Base-by-base conservation (phyloP, 192 early-diverging fungal species). In the Podila horticola region DNA sequence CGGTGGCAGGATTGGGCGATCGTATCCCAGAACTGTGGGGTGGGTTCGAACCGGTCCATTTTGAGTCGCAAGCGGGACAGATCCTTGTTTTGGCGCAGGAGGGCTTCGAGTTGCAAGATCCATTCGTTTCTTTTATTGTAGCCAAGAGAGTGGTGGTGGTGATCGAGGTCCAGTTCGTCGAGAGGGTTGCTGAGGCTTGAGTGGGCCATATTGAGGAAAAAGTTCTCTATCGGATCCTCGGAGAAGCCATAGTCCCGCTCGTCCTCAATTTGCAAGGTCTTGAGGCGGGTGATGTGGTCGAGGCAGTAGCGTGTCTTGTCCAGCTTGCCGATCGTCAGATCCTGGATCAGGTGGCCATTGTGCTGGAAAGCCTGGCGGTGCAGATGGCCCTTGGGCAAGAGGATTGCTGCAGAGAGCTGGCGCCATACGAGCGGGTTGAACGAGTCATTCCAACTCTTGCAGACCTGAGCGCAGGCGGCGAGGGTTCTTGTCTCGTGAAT, bases 41-140 rank as follows among this genome's bases (percentile, higher is more conserved):
- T 62, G 28, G 69, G 69, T 31, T 71, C 58, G 12, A 71, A 71
- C 28, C 69, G 58, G 19, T 71, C 69, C 69, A 71, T 71, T 30
- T 31, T 62, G 29, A 71, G 59, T 9, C 48, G 29, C 6, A 71
- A 4, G 6, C 48, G 34, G 19, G 48, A 5, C 59, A 71, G 30
- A 3, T 26, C 59, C 8, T 38, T 58, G 31, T 71, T 71, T 15
- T 61, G 69, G 1, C 30, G 45, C 29, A 62, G 19, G 8, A 71
- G 31, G 4, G n/a, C 4, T 22, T 41, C 55, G 17, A 71, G 33
- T 0, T 30, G 38, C n/a, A 49, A 19, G n/a, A 71, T 24, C 69
- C 69, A 71, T 1, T 38, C 34, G 5, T 71, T 58, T 24, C 17
- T 31, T 29, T 26, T 22, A 17, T 26, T 17, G 55, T 58, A 20